A percentile compares a stretch with the other conserved stretches of the same genome.
phyloP scores from a whole-genome alignment of 2,329 filamentous ascomycete genomes.

The Cytospora paraplurivora region DNA sequence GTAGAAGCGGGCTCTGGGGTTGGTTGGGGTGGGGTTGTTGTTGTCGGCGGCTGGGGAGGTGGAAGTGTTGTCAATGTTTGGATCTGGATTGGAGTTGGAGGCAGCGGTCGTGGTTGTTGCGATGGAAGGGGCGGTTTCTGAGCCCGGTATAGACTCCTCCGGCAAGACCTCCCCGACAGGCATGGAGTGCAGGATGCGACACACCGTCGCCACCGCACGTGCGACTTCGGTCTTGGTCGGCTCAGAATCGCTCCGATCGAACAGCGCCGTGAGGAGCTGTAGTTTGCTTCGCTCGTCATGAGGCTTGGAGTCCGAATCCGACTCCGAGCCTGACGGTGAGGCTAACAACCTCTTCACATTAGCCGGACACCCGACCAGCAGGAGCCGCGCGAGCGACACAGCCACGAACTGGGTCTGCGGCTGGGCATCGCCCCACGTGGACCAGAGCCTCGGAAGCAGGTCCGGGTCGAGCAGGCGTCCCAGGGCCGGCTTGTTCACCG shows the following conservation, averaged over 20 bases:
- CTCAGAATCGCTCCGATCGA: constrained; percentile 49
- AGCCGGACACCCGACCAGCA: constrained; percentile 53
- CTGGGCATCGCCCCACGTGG: constrained; percentile 46
- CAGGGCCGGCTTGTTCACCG: constrained; percentile 55
- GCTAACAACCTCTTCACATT: constrained; percentile 56
- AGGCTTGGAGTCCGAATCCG: constrained; percentile 41
- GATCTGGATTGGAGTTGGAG: background rate
- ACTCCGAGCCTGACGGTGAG: constrained; percentile 36
- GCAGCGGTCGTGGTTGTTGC: background rate
- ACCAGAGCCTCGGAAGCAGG: constrained; percentile 57
- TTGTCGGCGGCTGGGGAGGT: constrained; percentile 4
- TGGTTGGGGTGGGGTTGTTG: background rate
- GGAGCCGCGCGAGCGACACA: constrained; percentile 58
- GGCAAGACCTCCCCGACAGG: constrained; percentile 37
- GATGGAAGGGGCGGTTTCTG: background rate
- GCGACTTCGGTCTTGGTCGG: constrained; percentile 63
- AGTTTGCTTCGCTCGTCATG: constrained; percentile 36
- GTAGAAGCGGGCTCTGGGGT: constrained; percentile 47
- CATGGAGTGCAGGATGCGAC: constrained; percentile 55
- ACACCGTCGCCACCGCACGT: constrained; percentile 54
- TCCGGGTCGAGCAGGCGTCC: constrained; percentile 49
- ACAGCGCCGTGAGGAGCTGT: constrained; percentile 44
- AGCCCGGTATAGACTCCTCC: constrained; percentile 31
- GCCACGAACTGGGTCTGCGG: constrained; percentile 63
- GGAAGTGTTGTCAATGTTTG: background rate